Base-by-base conservation (phyloP, 106 monocot genomes). In the Acorus gramineus region DNA sequence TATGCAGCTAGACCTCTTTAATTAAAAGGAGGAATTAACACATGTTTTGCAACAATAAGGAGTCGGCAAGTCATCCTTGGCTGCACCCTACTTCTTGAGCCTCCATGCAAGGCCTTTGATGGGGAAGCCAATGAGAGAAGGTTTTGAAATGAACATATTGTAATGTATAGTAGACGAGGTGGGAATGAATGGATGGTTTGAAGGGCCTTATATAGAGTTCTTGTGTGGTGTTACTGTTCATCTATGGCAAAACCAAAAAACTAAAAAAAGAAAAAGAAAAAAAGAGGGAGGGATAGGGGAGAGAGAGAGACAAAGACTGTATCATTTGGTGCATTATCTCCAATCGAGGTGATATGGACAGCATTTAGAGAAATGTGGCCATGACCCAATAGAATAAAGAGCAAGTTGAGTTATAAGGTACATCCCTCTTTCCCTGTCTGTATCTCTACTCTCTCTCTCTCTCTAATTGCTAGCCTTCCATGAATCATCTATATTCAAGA, bases 31-130 rank as follows among this genome's bases (percentile, higher is more conserved):
- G 13, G 10, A 53, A 66, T 54, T 51, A 57, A 1, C 4, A 4
- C 11, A 42, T 53, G 28, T 28, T 28, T 28, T 28, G 28, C 28
- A 28, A 28, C 28, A 28, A 28, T 7, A 7, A 56, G 50, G 59
- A 11, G 77, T 77, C 76, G 86, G 82, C 86, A 86, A 86, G 74
- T 86, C 86, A 86, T 86, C 79, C 86, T 86, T 86, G 86, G 86
- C 86, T 86, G 82, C 86, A 82, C 63, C 61, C 55, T 64, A 60
- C 71, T 77, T 74, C 79, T 79, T 73, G 61, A 74, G 11, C 11
- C 79, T 76, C 56, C 76, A 82, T 86, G 86, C 64, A 58, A 79
- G 76, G 79, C 86, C 52, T 68, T 4, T 49, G 56, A 83, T 70
- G 69, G 76, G 65, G 48, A 13, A 56, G 45, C 6, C 56, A 44